Evolutionary conservation across 345 rosid species (phyloP).

Genomic region (Acer campestre): DNA sequence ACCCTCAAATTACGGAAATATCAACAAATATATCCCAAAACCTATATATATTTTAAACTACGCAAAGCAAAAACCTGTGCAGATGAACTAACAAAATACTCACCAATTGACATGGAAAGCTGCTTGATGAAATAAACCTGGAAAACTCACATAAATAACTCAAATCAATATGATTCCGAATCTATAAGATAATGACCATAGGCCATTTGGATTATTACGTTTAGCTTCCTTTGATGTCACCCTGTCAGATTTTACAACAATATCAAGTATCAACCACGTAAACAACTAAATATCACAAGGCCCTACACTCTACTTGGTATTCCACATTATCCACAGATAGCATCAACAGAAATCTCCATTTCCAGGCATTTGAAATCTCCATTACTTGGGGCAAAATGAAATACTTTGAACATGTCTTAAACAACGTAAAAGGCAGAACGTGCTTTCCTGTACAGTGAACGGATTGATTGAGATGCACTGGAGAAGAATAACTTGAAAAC

Average conservation of each 20-base stretch:
- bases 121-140: neutral
- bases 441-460: neutral
- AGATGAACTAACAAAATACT: neutral
- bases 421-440: neutral
- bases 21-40: too few relatives aligned
- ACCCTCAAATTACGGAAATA: too few relatives aligned
- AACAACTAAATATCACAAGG: neutral
- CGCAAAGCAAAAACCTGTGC: neutral
- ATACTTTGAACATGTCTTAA: neutral
- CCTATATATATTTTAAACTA: too few relatives aligned
- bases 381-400: neutral
- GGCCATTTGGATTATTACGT: neutral
- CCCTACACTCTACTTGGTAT: neutral
- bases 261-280: neutral
- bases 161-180: neutral
- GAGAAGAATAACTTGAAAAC: neutral
- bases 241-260: constrained; percentile 16
- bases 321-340: neutral
- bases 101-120: neutral
- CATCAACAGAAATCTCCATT: neutral
- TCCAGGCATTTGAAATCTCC: neutral
- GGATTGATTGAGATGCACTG: neutral
- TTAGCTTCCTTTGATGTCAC: neutral
- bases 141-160: neutral
- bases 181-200: neutral